Evolutionary conservation across 371 early-diverging fungal genomes (phyloP).

Genomic region (Mortierella sp.): DNA sequence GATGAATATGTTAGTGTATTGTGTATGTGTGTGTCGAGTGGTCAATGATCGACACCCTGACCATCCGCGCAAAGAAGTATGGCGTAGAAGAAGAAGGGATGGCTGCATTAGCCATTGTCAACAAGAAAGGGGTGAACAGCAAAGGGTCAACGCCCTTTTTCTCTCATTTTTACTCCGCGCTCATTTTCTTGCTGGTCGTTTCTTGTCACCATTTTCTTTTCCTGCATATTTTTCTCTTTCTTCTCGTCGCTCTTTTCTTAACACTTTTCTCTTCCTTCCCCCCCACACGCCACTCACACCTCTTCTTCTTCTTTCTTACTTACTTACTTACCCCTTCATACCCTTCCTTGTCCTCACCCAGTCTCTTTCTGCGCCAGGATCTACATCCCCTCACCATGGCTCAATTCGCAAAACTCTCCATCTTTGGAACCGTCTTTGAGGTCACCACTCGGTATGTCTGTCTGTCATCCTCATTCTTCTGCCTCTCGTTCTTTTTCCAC

Average conservation of each 20-base stretch:
- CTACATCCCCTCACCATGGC: slow-evolving; percentile 65
- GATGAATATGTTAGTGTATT: background rate
- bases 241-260: background rate
- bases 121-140: background rate
- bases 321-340: background rate
- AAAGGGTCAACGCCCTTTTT: background rate
- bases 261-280: background rate
- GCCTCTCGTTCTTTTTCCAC: background rate
- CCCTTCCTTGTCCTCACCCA: background rate
- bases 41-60: background rate
- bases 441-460: slow-evolving; percentile 84
- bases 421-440: slow-evolving; percentile 95
- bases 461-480: background rate
- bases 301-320: too few species aligned
- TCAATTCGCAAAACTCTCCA: slow-evolving; percentile 87
- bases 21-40: background rate
- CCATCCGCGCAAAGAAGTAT: background rate
- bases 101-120: slow-evolving; percentile 9
- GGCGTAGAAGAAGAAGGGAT: background rate
- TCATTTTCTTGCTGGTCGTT: background rate
- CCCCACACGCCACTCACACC: background rate
- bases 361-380: background rate
- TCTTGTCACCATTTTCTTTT: background rate
- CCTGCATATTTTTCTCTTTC: slow-evolving; percentile 2
- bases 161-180: background rate